Evolutionary conservation across 176 grass and related monocot species (phyloP).

Genomic region (Juncus inflexus): DNA sequence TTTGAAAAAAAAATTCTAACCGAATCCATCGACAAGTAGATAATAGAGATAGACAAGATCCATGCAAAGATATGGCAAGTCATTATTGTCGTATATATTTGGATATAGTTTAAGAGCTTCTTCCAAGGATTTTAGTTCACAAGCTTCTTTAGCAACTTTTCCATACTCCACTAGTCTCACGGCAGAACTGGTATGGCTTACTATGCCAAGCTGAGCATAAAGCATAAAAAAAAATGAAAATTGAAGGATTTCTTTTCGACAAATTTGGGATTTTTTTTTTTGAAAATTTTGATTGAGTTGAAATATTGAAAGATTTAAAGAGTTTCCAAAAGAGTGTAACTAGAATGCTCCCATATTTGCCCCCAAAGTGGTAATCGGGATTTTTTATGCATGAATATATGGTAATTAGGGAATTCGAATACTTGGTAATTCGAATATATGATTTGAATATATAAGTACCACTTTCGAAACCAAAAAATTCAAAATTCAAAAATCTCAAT

Average conservation of each 20-base stretch:
- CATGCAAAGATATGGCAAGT: conserved; percentile 47
- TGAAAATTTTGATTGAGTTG: no score
- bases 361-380: no score
- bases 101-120: conserved; percentile 27
- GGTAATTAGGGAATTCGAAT: no score
- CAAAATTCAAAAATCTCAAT: no score
- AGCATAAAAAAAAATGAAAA: no score
- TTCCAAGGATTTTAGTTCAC: conserved; percentile 12
- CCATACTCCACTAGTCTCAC: conserved; percentile 9
- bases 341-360: no score
- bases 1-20: conserved; percentile 31
- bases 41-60: conserved; percentile 47
- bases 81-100: neutral
- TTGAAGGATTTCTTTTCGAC: no score
- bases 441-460: no score
- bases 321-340: neutral
- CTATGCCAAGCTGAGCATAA: conserved; percentile 25
- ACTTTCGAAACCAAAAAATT: no score
- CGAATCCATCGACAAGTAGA: conserved; percentile 50
- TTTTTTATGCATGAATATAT: no score
- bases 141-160: conserved; percentile 16
- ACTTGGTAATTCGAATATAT: no score
- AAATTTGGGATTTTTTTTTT: no score
- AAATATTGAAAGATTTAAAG: neutral
- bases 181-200: neutral